Evolutionary conservation across 1,284 basidiomycete species (phyloP).

Genomic region (Hortiboletus rubellus): DNA sequence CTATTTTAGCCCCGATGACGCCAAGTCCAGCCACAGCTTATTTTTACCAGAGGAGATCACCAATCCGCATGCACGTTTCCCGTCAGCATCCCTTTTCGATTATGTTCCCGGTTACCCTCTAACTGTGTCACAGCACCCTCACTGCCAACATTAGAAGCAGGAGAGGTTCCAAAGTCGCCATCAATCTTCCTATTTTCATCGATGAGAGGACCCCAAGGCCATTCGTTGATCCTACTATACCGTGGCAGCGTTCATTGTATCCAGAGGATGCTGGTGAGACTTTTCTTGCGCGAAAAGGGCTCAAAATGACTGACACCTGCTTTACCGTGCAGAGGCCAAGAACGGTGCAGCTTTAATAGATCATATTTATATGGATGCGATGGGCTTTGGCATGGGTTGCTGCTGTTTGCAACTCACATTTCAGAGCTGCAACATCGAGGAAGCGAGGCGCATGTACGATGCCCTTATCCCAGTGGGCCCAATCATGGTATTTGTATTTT

Average conservation of each 20-base stretch:
- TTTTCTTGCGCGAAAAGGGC: conserved; percentile 3
- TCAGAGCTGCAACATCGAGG: conserved; percentile 91
- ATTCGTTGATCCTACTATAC: conserved; percentile 89
- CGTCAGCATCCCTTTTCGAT: conserved; percentile 56
- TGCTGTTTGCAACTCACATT: conserved; percentile 98
- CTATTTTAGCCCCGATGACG: conserved; percentile 69
- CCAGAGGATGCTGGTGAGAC: conserved; percentile 73
- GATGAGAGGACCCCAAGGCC: conserved; percentile 87
- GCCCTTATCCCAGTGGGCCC: conserved; percentile 93
- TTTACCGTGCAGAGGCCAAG: conserved; percentile 66
- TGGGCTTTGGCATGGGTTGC: conserved; percentile 99
- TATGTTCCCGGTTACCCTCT: conserved; percentile 5
- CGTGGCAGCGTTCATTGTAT: conserved; percentile 79
- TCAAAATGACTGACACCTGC: conserved; percentile 11
- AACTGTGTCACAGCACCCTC: conserved; percentile 64
- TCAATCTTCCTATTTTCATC: conserved; percentile 93
- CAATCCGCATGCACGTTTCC: conserved; percentile 96
- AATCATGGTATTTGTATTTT: conserved; percentile 68
- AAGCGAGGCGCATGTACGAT: conserved; percentile 94
- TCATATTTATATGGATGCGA: conserved; percentile 98
- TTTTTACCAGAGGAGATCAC: conserved; percentile 97
- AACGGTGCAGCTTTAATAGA: conserved; percentile 83
- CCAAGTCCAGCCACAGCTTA: conserved; percentile 84
- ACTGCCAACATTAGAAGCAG: conserved; percentile 94
- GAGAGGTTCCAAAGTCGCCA: conserved; percentile 91